phyloP scores from a whole-genome alignment of 2,329 filamentous ascomycete genomes.

The Periglandula ipomoeae region DNA sequence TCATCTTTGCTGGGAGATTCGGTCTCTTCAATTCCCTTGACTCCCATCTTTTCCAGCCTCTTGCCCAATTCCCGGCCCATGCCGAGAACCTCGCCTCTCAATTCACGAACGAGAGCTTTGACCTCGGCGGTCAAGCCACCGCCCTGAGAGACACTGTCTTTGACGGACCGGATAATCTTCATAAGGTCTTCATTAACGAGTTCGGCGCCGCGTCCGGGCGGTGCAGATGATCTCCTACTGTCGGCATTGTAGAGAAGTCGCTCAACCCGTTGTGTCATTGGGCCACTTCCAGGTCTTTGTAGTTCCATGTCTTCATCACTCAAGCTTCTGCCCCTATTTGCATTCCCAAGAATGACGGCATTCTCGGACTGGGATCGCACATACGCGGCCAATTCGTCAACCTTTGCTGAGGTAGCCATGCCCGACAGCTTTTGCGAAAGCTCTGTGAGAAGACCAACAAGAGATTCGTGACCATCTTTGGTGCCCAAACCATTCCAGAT shows the following conservation, averaged over 20 bases:
- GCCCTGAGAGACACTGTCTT: constrained; percentile 80
- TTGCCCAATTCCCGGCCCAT: constrained; percentile 90
- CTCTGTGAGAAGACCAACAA: constrained; percentile 60
- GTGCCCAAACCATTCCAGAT: constrained; percentile 95
- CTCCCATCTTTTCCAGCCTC: constrained; percentile 64
- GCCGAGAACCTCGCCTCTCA: constrained; percentile 84
- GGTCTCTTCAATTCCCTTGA: constrained; percentile 33
- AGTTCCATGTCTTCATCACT: constrained; percentile 19
- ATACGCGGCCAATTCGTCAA: constrained; percentile 60
- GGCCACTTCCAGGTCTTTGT: constrained; percentile 18
- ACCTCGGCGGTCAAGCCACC: constrained; percentile 87
- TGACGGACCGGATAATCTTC: constrained; percentile 75
- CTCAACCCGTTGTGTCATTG: constrained; percentile 33
- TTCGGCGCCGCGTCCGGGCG: constrained; percentile 34
- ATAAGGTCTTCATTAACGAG: constrained; percentile 70
- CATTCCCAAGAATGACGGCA: constrained; percentile 26
- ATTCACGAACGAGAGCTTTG: constrained; percentile 79
- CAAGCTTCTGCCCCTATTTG: constrained; percentile 3
- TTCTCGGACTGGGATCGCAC: constrained; percentile 44
- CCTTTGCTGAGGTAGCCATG: constrained; percentile 49
- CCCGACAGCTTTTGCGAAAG: constrained; percentile 63
- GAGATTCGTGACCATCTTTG: constrained; percentile 81
- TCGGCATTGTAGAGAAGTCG: constrained; percentile 35
- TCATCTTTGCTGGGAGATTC: constrained; percentile 56
- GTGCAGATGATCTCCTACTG: constrained; percentile 34